These are phyloP conservation scores for Rostrohypoxylon terebratum DNA, from an alignment of 495 filamentous ascomycete species.

Conservation along the genomic window DNA sequence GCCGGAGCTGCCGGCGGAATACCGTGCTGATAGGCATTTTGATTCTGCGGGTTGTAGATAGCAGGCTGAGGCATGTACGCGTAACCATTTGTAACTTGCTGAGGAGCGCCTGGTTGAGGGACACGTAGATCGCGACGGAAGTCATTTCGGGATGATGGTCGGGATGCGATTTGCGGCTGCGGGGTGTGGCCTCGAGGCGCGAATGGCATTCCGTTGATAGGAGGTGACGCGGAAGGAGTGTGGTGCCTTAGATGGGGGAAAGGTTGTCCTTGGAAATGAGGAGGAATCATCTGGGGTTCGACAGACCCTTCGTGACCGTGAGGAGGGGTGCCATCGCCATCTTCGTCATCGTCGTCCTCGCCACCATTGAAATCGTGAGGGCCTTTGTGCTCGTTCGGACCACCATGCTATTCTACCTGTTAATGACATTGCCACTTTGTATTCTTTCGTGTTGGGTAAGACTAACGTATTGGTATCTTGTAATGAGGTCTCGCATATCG, in stretches of 20 bases:
- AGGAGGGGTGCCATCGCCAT: conserved; percentile 79
- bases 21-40: conserved; percentile 55
- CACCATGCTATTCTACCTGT: conserved; percentile 75
- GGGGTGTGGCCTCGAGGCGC: conserved; percentile 79
- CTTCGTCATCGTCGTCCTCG: conserved; percentile 88
- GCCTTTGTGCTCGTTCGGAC: conserved; percentile 94
- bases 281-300: conserved; percentile 71
- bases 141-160: conserved; percentile 85
- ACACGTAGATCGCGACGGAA: conserved; percentile 78
- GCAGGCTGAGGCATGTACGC: conserved; percentile 87
- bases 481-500: conserved; percentile 90
- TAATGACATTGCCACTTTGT: conserved; percentile 40
- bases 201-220: conserved; percentile 84
- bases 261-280: conserved; percentile 80
- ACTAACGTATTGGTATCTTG: conserved; percentile 89
- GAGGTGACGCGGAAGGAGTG: conserved; percentile 89
- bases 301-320: conserved; percentile 63
- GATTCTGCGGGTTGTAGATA: conserved; percentile 82
- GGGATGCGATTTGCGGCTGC: conserved; percentile 78
- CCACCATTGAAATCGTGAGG: conserved; percentile 89
- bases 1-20: conserved; percentile 65
- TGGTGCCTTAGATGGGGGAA: conserved; percentile 84
- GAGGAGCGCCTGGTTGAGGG: conserved; percentile 65
- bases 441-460: conserved; percentile 18
- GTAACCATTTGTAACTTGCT: conserved; percentile 76